Base-by-base conservation (phyloP, 345 rosid genomes). In the Noccaea bulbosa region DNA sequence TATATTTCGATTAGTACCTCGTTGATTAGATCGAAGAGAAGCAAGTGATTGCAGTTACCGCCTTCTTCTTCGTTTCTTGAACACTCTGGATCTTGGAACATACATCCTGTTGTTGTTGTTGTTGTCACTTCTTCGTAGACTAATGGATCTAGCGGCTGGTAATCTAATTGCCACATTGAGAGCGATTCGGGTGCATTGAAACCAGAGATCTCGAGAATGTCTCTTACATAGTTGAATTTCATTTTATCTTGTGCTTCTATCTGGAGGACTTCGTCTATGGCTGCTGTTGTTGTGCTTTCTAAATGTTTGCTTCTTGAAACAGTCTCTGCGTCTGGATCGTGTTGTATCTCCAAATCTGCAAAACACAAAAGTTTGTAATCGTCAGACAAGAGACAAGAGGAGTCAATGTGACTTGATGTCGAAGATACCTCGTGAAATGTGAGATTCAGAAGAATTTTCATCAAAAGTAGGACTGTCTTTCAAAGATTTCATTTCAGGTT, bases 191-290 rank as follows among this genome's bases (percentile, higher is more conserved):
- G 78, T 61, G 81, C 74, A 9, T 74, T 83, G 63, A 88, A 87
- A 54, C 96, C 97, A 0, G 97, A 87, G 52, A 93, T 77, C 56
- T 82, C 83, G 34, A 90, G 81, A 16, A 93, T 78, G 45, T 87
- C 85, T 75, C 76, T 87, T 16, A 93, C 98, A 33, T 83, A 88
- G 72, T 82, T 79, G 49, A 83, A 88, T 48, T 84, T 79, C 6
- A 63, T 39, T 69, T 67, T 76, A 71, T 85, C 89, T 58, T 83
- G 83, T 48, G 62, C 76, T 59, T 83, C 77, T 62, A 85, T 77
- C 20, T 55, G 76, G 54, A 78, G 70, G 2, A 69, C 51, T 58
- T 77, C 73, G 12, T 65, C 76, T 8, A 41, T 30, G 44, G 64
- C 80, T 40, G 47, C 50, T 53, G 32, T 16, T 47, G 54, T 1